Conservation (phyloP, 768 basidiomycete species). For the Russula dissimulans region DNA sequence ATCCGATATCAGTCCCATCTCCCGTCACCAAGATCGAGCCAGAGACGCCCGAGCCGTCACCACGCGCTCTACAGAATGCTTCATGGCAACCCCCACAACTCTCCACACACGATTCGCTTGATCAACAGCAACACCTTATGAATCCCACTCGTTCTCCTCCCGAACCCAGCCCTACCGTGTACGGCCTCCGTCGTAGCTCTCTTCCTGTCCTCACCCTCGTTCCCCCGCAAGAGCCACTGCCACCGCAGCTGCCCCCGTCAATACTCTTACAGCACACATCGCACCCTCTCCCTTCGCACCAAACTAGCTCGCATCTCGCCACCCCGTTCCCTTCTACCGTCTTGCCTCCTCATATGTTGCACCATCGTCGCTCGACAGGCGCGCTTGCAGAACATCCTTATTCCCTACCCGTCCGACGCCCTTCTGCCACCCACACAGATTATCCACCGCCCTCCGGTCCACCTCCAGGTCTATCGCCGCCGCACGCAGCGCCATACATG, state of each 20-base stretch:
- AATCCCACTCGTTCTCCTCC: conserved; percentile 5
- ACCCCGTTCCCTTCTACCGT: conserved; percentile 11
- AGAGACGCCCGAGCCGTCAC: conserved; percentile 16
- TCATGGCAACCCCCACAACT: conserved; percentile 12
- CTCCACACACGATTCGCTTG: neutral
- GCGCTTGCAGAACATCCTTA: conserved; percentile 12
- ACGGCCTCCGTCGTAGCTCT: conserved; percentile 15
- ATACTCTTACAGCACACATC: neutral
- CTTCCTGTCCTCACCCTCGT: conserved; percentile 14
- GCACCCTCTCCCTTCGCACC: neutral
- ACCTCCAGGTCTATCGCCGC: conserved; percentile 7
- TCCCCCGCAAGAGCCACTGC: conserved; percentile 8
- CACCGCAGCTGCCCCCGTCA: neutral
- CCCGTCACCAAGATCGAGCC: conserved; percentile 14
- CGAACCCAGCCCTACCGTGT: neutral
- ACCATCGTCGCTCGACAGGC: conserved; percentile 15
- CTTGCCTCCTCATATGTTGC: conserved; percentile 4
- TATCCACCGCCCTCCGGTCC: conserved; percentile 11
- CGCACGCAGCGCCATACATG: conserved; percentile 7
- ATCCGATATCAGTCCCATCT: conserved; percentile 5
- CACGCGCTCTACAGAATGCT: neutral
- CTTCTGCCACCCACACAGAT: conserved; percentile 1
- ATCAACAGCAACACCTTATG: neutral
- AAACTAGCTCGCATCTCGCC: neutral
- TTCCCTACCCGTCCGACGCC: neutral